Base-by-base conservation (phyloP, 208 protist genomes). In the Trypanosoma rangeli region DNA sequence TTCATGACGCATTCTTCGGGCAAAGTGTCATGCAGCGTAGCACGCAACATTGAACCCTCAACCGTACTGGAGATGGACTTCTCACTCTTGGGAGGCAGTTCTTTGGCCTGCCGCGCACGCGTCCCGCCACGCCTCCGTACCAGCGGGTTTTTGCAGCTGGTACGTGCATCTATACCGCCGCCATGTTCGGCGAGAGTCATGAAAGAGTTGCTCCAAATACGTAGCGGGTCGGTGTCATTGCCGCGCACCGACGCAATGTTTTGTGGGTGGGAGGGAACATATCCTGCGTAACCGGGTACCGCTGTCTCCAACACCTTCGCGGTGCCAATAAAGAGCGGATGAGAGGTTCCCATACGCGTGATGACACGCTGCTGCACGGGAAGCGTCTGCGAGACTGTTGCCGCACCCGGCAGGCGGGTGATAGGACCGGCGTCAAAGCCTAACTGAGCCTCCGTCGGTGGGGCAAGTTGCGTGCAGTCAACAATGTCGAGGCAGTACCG, bases 141-240 rank as follows among this genome's bases (percentile, higher is more conserved):
- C 22, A 60, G 44, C 9, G 93, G 65, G 48, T 83, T 85, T 35
- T 79, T 68, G 35, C 60, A 74, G 24, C 68, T 74, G 2, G 90
- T 68, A 1, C 73, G 50, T 10, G 88, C 53, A 50, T 90, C 86
- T 3, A 91, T 72, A 55, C 87, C 94, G 39, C 95, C 82, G 42
- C 90, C 91, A 67, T 97, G 90, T 42, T 84, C 77, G 13, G 93
- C 87, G 20, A 95, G 79, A 7, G 92, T 96, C 88, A 97, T 92
- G 77, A 78, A 89, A 8, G 92, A 93, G 64, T 96, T 97, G 60
- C 92, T 85, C 57, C 84, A 96, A 44, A 80, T 28, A 0, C 87
- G 64, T 16, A 92, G 72, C 4, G 79, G 69, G 65, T 89, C 87
- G 3, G 24, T 62, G n/a, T 87, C 68, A 48, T 83, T 81, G 62